Base-by-base conservation (phyloP, 352 stramenopile species). In the Blastocystis sp. region DNA sequence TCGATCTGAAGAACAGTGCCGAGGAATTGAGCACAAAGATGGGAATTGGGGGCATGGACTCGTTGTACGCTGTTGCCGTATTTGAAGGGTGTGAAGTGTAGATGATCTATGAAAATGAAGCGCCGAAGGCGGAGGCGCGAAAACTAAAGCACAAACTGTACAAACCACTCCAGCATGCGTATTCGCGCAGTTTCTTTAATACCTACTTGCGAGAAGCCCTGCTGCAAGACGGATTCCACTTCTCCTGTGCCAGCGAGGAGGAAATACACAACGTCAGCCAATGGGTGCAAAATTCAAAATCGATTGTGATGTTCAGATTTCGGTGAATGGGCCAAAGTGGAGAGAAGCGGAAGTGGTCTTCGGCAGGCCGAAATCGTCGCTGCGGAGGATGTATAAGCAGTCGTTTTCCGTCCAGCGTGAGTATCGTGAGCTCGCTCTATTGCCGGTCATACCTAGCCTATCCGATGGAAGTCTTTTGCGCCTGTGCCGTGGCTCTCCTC, bases 71-170 rank as follows among this genome's bases (percentile, higher is more conserved):
- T 2, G 66, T 76, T 28, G 21, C 14, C 24, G n/a, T n/a, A 4
- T n/a, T 38, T 28, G 48, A 2, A 57, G 9, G 48, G 6, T 21
- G 2, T 76, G 17, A 14, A 59, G 4, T 57, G n/a, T 57, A 76
- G 66, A 59, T 76, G 9, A 11, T 76, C 1, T 76, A 76, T 28
- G 38, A 57, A 10, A 21, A 76, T 17, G 54, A 76, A 57, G 6
- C 10, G 34, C 10, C 42, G n/a, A 14, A 6, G 7, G 9, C 52
- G 6, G 66, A 76, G 48, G 19, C 28, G 54, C 21, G 34, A 52
- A 48, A 59, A 34, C 2, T 76, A 17, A 76, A 76, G 38, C 34
- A 14, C 28, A 7, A 9, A 9, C 48, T 76, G 28, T 76, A 76
- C 48, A 45, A 76, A 3, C 66, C 24, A 14, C 34, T 76, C 4